phyloP scores from a whole-genome alignment of 164 flowering plant species.

The Aristolochia fimbriata region DNA sequence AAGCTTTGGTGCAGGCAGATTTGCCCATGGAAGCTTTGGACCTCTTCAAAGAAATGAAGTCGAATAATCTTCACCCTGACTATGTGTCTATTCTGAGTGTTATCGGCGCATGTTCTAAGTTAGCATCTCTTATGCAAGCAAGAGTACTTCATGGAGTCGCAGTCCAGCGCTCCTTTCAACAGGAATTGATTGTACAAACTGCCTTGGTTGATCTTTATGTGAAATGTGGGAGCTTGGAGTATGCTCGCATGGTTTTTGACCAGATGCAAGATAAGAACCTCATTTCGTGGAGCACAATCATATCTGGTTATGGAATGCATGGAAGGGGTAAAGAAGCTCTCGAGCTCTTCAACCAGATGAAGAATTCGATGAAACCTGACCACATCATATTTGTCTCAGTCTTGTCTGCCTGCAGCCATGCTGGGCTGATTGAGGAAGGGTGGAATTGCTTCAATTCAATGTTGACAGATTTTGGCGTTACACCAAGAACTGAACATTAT shows the following conservation, averaged over 20 bases:
- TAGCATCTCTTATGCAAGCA: constrained; percentile 11
- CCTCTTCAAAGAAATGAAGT: constrained; percentile 15
- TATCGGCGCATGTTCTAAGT: constrained; percentile 4
- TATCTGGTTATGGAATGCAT: constrained; percentile 30
- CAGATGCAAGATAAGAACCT: constrained; percentile 17
- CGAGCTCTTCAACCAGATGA: constrained; percentile 24
- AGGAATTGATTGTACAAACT: constrained; percentile 9
- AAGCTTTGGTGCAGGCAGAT: constrained; percentile 19
- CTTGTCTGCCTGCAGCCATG: constrained; percentile 42
- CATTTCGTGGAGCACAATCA: constrained; percentile 33
- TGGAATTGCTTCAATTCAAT: constrained; percentile 27
- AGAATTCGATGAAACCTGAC: constrained; percentile 20
- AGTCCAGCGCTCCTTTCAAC: constrained; percentile 5
- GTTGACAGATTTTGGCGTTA: constrained; percentile 16
- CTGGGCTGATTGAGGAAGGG: constrained; percentile 32
- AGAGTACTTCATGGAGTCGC: constrained; percentile 20
- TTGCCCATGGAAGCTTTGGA: constrained; percentile 14
- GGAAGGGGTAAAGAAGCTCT: constrained; percentile 24
- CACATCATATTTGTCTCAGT: constrained; percentile 19
- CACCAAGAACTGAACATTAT: constrained; percentile 28
- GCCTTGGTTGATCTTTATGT: constrained; percentile 22
- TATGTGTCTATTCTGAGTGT: constrained; percentile 19
- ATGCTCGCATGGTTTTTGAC: constrained; percentile 24
- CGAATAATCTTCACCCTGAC: constrained; percentile 13
- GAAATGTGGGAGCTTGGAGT: constrained; percentile 23